Percentiles rank a stretch among this genome's conserved stretches.
phyloP scores from a whole-genome alignment of 2,329 filamentous ascomycete genomes.

The Penicillium sp. region DNA sequence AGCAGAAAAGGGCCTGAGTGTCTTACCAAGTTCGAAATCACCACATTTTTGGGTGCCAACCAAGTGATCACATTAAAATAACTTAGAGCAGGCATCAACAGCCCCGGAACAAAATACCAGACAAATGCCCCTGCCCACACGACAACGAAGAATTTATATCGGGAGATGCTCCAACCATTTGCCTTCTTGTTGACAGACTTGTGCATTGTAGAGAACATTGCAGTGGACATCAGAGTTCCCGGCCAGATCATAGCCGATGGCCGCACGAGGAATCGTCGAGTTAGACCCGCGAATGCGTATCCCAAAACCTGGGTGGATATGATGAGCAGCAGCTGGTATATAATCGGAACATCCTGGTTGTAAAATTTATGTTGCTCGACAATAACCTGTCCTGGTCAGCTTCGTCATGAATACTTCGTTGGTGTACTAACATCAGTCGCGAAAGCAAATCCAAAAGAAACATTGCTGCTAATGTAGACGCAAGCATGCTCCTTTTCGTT shows the following conservation, averaged over 20 bases:
- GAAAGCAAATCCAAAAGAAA: slow-evolving; percentile 85
- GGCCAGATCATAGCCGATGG: slow-evolving; percentile 92
- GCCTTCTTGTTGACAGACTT: slow-evolving; percentile 78
- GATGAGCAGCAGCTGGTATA: slow-evolving; percentile 78
- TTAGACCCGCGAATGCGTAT: slow-evolving; percentile 81
- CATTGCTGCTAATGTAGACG: slow-evolving; percentile 85
- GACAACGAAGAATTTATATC: slow-evolving; percentile 79
- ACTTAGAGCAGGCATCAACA: slow-evolving; percentile 78
- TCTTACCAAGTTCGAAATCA: slow-evolving; percentile 69
- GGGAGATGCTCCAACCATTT: slow-evolving; percentile 76
- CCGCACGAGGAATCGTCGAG: slow-evolving; percentile 75
- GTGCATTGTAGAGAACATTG: slow-evolving; percentile 85
- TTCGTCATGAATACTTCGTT: neutral
- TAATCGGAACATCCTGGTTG: slow-evolving; percentile 71
- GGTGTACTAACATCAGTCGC: slow-evolving; percentile 64
- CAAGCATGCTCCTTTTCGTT: slow-evolving; percentile 88
- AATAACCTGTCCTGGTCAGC: slow-evolving; percentile 55
- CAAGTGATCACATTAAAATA: slow-evolving; percentile 89
- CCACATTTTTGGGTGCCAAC: slow-evolving; percentile 83
- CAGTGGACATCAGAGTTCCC: slow-evolving; percentile 79
- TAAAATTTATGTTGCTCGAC: slow-evolving; percentile 90
- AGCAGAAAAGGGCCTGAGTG: neutral
- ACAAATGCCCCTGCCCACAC: slow-evolving; percentile 68
- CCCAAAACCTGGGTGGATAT: slow-evolving; percentile 83
- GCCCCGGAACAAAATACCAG: slow-evolving; percentile 82